Percentiles rank a stretch among this genome's conserved stretches.
Evolutionary conservation across 1,139 yeast species (phyloP).

Genomic region (Petasospora rhodanensis): DNA sequence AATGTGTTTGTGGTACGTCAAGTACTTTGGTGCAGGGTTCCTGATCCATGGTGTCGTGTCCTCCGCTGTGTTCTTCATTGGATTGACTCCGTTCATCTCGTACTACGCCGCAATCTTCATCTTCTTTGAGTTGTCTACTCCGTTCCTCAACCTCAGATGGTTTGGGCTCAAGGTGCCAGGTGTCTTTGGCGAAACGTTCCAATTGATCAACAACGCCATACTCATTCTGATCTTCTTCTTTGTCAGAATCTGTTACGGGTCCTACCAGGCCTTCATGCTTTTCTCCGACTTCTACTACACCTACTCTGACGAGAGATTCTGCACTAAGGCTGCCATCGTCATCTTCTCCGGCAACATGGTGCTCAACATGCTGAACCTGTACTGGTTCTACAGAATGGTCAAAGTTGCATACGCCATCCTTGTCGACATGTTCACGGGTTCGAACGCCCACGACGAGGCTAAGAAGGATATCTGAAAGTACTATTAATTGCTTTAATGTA

Average conservation of each 20-base stretch:
- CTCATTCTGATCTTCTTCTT: conserved; percentile 68
- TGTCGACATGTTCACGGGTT: conserved; percentile 22
- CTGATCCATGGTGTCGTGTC: conserved; percentile 85
- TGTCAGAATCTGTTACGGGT: conserved; percentile 84
- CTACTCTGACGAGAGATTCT: conserved; percentile 38
- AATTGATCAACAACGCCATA: conserved; percentile 63
- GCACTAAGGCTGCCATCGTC: conserved; percentile 40
- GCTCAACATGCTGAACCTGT: conserved; percentile 64
- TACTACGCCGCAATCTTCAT: conserved; percentile 84
- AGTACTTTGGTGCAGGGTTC: conserved; percentile 74
- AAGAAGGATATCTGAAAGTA: conserved; percentile 23
- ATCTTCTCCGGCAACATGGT: conserved; percentile 60
- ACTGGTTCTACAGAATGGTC: conserved; percentile 84
- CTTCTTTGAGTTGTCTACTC: conserved; percentile 86
- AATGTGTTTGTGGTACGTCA: conserved; percentile 57
- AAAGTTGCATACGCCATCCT: conserved; percentile 47
- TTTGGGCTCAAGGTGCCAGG: conserved; percentile 73
- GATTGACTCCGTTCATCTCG: conserved; percentile 68
- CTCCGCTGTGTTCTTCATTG: conserved; percentile 62
- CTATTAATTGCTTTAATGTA: too few species aligned
- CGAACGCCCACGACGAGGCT: conserved; percentile 20
- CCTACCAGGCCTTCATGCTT: conserved; percentile 57
- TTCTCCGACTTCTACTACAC: conserved; percentile 49
- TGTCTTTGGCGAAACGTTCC: conserved; percentile 44
- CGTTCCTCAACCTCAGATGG: conserved; percentile 91